Conservation (phyloP, 148 eudicot species). For the Linanthus parryae region DNA sequence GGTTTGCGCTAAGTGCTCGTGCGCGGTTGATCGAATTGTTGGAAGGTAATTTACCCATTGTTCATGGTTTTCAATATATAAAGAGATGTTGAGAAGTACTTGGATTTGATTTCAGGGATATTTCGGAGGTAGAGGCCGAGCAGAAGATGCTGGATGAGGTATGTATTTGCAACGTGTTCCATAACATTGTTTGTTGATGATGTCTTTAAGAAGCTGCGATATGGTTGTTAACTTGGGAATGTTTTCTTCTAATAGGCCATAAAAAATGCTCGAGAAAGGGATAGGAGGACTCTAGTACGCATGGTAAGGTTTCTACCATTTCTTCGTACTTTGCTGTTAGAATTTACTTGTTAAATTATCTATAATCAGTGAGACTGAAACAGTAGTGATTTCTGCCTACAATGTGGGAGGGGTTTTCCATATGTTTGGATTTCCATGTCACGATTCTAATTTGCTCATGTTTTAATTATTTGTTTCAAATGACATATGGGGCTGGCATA, state of each 20-base stretch:
- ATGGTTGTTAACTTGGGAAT: background rate
- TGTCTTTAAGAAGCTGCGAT: background rate
- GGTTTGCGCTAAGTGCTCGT: slow-evolving; percentile 86
- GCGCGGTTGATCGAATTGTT: slow-evolving; percentile 49
- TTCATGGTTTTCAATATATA: background rate
- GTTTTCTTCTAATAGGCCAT: slow-evolving; percentile 49
- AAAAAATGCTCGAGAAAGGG: slow-evolving; percentile 95
- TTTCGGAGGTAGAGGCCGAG: slow-evolving; percentile 73
- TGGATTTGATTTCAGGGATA: slow-evolving; percentile 34
- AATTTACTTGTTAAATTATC: background rate
- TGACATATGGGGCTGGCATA: background rate
- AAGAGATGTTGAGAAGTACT: background rate
- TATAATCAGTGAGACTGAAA: background rate
- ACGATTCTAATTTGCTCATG: background rate
- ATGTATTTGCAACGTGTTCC: background rate
- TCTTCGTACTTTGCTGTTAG: background rate
- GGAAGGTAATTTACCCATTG: slow-evolving; percentile 50
- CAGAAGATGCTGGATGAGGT: slow-evolving; percentile 86
- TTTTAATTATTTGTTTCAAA: background rate
- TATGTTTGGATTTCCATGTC: background rate
- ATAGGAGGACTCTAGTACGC: slow-evolving; percentile 69
- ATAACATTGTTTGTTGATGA: background rate
- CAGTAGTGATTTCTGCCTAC: background rate
- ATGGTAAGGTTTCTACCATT: slow-evolving; percentile 46
- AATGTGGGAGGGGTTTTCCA: background rate